Percentiles rank a stretch among this genome's conserved stretches.
These are phyloP conservation scores for Kwoniella shandongensis DNA, from an alignment of 768 basidiomycete genomes.

Conservation along the genomic window DNA sequence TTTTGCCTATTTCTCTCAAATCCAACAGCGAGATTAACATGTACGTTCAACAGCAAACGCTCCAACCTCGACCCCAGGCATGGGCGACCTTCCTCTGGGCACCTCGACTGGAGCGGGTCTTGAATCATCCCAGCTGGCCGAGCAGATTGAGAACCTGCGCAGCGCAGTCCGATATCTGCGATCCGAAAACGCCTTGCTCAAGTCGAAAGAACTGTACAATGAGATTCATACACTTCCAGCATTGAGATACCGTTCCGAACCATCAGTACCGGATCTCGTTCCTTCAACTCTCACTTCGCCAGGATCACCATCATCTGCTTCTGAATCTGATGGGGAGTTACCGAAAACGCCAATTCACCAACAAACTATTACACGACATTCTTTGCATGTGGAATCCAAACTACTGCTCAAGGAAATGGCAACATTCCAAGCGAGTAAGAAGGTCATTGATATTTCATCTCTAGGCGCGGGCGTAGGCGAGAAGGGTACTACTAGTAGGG, in stretches of 20 bases:
- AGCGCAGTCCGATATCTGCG: conserved; percentile 90
- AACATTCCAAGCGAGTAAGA: conserved; percentile 74
- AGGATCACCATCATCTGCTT: conserved; percentile 59
- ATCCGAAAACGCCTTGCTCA: conserved; percentile 88
- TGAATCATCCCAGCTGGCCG: conserved; percentile 82
- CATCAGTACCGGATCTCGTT: conserved; percentile 43
- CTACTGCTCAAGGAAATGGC: conserved; percentile 85
- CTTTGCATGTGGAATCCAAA: conserved; percentile 78
- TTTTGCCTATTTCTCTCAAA: not conserved
- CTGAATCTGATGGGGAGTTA: conserved; percentile 16
- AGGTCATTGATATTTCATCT: conserved; percentile 78
- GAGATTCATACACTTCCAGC: conserved; percentile 74
- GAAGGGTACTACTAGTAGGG: conserved; percentile 44
- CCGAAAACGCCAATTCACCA: conserved; percentile 8
- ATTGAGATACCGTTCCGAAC: conserved; percentile 55
- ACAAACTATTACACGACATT: conserved; percentile 52
- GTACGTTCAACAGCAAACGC: conserved; percentile 19
- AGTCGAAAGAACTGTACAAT: conserved; percentile 82
- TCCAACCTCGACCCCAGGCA: too few species aligned
- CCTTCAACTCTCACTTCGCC: conserved; percentile 66
- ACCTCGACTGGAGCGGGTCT: conserved; percentile 59
- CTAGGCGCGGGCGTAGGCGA: conserved; percentile 55
- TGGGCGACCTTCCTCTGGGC: too few species aligned
- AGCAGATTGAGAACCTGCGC: conserved; percentile 91
- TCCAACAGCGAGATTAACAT: not conserved